Evolutionary conservation across 371 early-diverging fungal genomes (phyloP), one percentile per base, ranked within the genome.

Genomic region (Mortierella sp.): DNA sequence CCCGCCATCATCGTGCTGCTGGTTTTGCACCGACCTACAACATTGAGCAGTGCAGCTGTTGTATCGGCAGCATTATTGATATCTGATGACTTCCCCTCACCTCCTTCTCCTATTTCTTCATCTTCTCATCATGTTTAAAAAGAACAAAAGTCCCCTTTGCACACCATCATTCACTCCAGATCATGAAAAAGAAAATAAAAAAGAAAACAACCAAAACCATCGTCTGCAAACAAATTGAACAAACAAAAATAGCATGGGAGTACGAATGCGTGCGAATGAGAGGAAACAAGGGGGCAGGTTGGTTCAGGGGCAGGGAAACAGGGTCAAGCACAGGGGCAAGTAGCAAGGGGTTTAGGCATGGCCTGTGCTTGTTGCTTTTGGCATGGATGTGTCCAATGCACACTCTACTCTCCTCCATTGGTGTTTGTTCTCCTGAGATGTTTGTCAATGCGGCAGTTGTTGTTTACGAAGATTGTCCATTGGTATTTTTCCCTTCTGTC

Each of bases 1-100:
- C 78, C 78, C 80, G 71, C 46, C 44, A 73, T 5, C 70, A 51
- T 27, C 71, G 41, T 63, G 71, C 72, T 38, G 51, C 35, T 6
- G 16, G 21, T 29, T 46, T 16, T 35, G 58, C 56, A 38, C 63
- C 55, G 21, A 75, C 80, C 46, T 77, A 73, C 35, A 48, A 72
- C 58, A 79, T 86, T 54, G 82, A 86, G 51, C 82, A 82, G 54
- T 86, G 86, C 65, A 82, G 82, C 46, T 86, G 86, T 58, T 86
- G 86, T 44, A 80, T 86, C 32, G 86, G 86, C n/a, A 29, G 43
- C 24, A 75, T 86, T 78, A 86, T 86, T 63, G 82, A 86, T 6
- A 38, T 86, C 27, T 86, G 72, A 71, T 82, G 72, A 71, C 1
- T 16, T 18, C 27, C 48, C 70, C 56, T 35, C 21, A 10, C 1